Conservation (phyloP, 2,329 filamentous ascomycete genomes). For the Didymella lethalis region DNA sequence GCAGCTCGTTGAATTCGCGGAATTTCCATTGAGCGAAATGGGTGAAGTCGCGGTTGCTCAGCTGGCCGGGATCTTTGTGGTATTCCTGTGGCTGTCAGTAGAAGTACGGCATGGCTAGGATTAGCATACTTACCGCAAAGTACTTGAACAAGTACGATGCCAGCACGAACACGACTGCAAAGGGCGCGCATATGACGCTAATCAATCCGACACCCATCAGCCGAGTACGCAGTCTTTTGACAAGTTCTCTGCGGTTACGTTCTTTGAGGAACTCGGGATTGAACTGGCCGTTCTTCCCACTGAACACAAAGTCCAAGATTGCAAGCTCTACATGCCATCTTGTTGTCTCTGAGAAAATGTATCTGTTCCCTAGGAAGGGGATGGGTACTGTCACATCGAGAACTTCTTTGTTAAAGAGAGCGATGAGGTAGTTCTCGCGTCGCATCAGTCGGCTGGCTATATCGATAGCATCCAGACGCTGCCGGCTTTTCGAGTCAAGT, state of each 20-base stretch:
- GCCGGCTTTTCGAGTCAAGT: conserved; percentile 86
- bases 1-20: conserved; percentile 95
- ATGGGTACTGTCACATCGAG: conserved; percentile 85
- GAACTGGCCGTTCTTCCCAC: conserved; percentile 80
- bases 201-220: conserved; percentile 85
- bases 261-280: conserved; percentile 85
- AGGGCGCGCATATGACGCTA: conserved; percentile 85
- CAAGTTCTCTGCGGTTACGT: conserved; percentile 78
- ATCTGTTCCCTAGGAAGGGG: conserved; percentile 79
- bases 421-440: conserved; percentile 95
- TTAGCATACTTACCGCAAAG: conserved; percentile 72
- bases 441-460: conserved; percentile 98
- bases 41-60: conserved; percentile 90
- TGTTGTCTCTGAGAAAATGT: conserved; percentile 86
- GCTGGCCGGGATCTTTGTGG: conserved; percentile 87
- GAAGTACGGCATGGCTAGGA: conserved; percentile 70
- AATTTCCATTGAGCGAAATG: conserved; percentile 98
- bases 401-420: conserved; percentile 96
- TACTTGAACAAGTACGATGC: conserved; percentile 94
- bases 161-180: conserved; percentile 84
- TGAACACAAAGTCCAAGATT: conserved; percentile 93
- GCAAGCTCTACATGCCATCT: conserved; percentile 93
- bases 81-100: conserved; percentile 71
- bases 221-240: conserved; percentile 76
- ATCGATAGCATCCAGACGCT: conserved; percentile 93